A percentile compares a stretch with the other conserved stretches of the same genome.
Evolutionary conservation across 768 basidiomycete species (phyloP).

Genomic region (Leccinum fibrillosum): DNA sequence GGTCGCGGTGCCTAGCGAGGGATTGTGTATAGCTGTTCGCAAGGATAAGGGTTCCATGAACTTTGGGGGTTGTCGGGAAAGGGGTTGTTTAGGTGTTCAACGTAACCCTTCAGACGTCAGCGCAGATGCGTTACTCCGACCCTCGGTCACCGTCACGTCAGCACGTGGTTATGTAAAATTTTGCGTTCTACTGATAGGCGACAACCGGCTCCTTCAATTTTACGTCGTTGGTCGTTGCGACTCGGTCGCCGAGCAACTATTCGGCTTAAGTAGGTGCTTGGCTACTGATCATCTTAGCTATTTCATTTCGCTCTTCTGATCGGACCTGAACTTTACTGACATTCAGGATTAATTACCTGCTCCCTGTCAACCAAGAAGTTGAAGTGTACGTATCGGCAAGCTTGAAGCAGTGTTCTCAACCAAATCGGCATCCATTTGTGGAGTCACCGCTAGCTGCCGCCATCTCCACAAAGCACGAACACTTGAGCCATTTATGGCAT

Average conservation of each 20-base stretch:
- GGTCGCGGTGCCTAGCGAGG: not conserved
- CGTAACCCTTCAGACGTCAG: not conserved
- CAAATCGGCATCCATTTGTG: not conserved
- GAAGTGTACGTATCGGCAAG: not conserved
- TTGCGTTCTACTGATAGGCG: no score
- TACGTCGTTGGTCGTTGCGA: not conserved
- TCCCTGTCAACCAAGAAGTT: not conserved
- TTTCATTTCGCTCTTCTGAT: conserved; percentile 2
- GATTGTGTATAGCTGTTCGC: conserved; percentile 1
- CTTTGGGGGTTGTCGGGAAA: not conserved
- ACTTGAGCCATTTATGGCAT: not conserved
- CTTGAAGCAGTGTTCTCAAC: not conserved
- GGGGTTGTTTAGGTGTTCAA: not conserved
- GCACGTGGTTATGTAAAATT: not conserved
- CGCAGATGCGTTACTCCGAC: not conserved
- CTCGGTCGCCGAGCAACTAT: not conserved
- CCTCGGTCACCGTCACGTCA: conserved; percentile 11
- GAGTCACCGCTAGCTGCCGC: not conserved
- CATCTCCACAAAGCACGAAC: not conserved
- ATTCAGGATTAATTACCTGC: not conserved
- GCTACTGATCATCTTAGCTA: not conserved
- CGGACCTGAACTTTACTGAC: conserved; percentile 4
- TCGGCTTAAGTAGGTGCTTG: not conserved
- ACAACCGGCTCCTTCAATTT: not conserved
- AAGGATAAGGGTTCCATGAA: conserved; percentile 4